phyloP scores from a whole-genome alignment of 352 stramenopile species.

The Detonula confervacea region DNA sequence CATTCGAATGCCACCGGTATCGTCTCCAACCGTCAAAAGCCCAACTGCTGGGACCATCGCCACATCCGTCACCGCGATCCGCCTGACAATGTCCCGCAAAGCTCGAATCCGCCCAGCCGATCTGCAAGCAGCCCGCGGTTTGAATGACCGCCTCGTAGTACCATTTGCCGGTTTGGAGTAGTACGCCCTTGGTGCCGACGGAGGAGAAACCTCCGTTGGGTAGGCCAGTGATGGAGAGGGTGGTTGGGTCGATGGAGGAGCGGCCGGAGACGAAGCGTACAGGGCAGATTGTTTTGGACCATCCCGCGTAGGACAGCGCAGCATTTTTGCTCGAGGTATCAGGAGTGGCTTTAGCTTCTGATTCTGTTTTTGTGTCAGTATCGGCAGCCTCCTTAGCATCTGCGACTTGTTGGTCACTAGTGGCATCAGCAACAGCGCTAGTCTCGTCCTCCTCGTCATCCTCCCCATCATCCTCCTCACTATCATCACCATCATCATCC shows the following conservation, averaged over 20 bases:
- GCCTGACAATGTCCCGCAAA: conserved; percentile 84
- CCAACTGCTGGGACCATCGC: conserved; percentile 84
- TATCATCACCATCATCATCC: conserved; percentile 56
- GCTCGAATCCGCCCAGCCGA: conserved; percentile 85
- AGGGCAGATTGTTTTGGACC: conserved; percentile 74
- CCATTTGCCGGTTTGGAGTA: conserved; percentile 83
- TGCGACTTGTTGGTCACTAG: too few relatives aligned
- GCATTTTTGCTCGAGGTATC: conserved; percentile 22
- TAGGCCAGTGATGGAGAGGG: conserved; percentile 77
- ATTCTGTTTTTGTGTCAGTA: too few relatives aligned
- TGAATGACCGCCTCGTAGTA: conserved; percentile 86
- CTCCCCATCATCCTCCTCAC: conserved; percentile 45
- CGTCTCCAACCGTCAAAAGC: conserved; percentile 86
- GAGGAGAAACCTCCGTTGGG: conserved; percentile 82
- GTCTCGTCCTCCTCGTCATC: conserved; percentile 65
- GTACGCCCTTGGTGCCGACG: conserved; percentile 83
- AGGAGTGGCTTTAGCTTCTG: conserved; percentile 17
- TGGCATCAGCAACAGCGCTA: too few relatives aligned
- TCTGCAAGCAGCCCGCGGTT: conserved; percentile 85
- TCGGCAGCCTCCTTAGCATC: too few relatives aligned
- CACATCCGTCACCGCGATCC: conserved; percentile 84
- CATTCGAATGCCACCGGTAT: conserved; percentile 84
- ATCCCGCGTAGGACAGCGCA: too few relatives aligned
- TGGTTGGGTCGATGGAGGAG: conserved; percentile 77
- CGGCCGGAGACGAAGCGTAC: conserved; percentile 81